Base-by-base conservation (phyloP, 2,329 filamentous ascomycete species). In the Ophiognomonia clavigignenti-juglandacearum region DNA sequence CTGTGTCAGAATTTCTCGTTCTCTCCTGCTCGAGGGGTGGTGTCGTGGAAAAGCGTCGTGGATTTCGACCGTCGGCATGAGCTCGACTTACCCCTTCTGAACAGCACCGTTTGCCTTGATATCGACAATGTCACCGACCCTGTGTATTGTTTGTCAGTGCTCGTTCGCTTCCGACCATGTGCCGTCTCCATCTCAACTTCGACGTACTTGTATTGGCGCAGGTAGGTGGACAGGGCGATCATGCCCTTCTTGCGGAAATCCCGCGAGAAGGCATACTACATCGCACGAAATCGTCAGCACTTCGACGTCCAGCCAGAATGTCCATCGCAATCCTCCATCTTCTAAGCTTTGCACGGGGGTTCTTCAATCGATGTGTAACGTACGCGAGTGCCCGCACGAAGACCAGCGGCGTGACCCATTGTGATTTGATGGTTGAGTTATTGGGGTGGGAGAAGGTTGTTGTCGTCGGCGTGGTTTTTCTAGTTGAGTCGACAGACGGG, bases 101-200 rank as follows among this genome's bases (percentile, higher is more conserved):
- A 95, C 87, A 68, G 90, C 93, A 86, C 91, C 93, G 80, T 98
- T 97, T 69, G 87, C 88, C 77, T 95, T 95, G 72, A 98, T 89
- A 72, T 98, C 93, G 68, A 98, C 93, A 64, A 97, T 96, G 69
- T 98, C 93, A 73, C 93, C 93, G 68, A 98, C 93, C 72, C 85
- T 89, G 64, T 54, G 43, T n/a, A 4, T 18, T 6, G 42, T 49
- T 34, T 49, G 50, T n/a, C 24, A 27, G 9, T 16, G 5, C 44
- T 40, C 39, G 47, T 38, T 32, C 19, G 35, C 40, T 40, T 26
- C 40, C 32, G 43, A 43, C 31, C 14, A 16, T 5, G 3, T 16
- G 31, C n/a, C 23, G 31, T 36, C 20, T 46, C 19, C 14, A 31
- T 23, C 29, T 45, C 43, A n/a, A 18, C 32, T 37, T 35, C 54